Conservation (phyloP, 176 grass and related monocot species). For the Paspalum vaginatum region DNA sequence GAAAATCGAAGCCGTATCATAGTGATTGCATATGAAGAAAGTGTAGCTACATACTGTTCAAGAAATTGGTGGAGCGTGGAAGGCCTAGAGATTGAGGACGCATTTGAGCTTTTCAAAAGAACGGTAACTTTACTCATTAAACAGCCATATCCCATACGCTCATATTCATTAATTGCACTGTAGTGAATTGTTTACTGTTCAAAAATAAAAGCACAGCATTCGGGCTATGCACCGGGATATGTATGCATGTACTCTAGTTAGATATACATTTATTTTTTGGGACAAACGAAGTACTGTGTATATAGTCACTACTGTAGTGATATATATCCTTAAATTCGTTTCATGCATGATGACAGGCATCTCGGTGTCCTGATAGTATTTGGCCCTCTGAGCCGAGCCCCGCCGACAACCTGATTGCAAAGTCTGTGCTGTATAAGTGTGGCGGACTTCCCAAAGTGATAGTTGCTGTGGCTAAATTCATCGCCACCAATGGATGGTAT, state of each 20-base stretch:
- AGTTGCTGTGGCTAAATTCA: slow-evolving; percentile 30
- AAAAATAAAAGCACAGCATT: too few relatives aligned
- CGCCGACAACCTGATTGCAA: not conserved
- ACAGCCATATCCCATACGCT: not conserved
- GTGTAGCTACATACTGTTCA: too few relatives aligned
- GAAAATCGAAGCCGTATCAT: too few relatives aligned
- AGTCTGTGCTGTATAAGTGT: too few relatives aligned
- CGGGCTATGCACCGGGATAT: too few relatives aligned
- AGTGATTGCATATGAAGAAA: too few relatives aligned
- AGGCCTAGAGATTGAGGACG: not conserved
- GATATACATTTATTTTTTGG: too few relatives aligned
- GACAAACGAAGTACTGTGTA: too few relatives aligned
- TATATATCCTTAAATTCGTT: not conserved
- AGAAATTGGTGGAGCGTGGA: not conserved
- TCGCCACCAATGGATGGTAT: not conserved
- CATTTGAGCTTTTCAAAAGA: not conserved
- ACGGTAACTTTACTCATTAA: not conserved
- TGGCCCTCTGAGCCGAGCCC: not conserved
- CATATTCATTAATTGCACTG: too few relatives aligned
- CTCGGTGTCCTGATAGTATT: not conserved
- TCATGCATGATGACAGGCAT: slow-evolving; percentile 17
- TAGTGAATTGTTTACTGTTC: too few relatives aligned
- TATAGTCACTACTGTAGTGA: too few relatives aligned
- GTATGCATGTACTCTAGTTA: too few relatives aligned
- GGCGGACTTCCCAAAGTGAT: slow-evolving; percentile 51